Evolutionary conservation across 1,139 yeast species (phyloP), one percentile per base, ranked within the genome.

Genomic region (Suhomyces coccinellae): DNA sequence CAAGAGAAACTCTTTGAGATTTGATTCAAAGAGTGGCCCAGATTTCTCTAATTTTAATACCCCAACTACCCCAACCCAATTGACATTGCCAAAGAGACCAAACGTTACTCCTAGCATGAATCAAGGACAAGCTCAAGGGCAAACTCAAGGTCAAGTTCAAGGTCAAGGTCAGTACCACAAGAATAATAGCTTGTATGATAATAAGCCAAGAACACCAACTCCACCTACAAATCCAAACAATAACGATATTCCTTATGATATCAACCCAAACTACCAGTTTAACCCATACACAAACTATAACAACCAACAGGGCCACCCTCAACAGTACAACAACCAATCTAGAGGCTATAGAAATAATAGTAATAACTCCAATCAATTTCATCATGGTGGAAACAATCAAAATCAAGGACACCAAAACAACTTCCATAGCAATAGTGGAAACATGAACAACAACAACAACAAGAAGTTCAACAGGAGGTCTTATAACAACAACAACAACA

Each of bases 1-100:
- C 45, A 68, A 67, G 56, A 61, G 73, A 41, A 63, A 58, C 45
- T 63, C 69, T 15, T 56, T 65, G 48, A 51, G 70, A 43, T 54
- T 65, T 37, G 69, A 65, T 43, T 53, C 61, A 6, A 60, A 56
- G 45, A 51, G 54, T 22, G 59, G 53, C 17, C 54, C 63, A 7
- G 67, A 63, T 39, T 57, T 58, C 14, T 48, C 55, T 26, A 38
- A 43, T 36, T 48, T 55, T 36, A 52, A 52, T 34, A 55, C 58
- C 22, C 62, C 64, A 15, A 51, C 59, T n/a, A 48, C 57, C 17
- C 62, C 58, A 41, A 50, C 62, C 13, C 64, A 55, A 45, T 49
- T 55, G 31, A 52, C 50, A 26, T 52, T 62, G 30, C 61, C 68
- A 13, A 62, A 58, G 46, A 58, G 62, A 46, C 56, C 57, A 10